A percentile compares a stretch with the other conserved stretches of the same genome.
Evolutionary conservation across 352 stramenopile genomes (phyloP).

Genomic region (Pilasporangium apinafurcum): DNA sequence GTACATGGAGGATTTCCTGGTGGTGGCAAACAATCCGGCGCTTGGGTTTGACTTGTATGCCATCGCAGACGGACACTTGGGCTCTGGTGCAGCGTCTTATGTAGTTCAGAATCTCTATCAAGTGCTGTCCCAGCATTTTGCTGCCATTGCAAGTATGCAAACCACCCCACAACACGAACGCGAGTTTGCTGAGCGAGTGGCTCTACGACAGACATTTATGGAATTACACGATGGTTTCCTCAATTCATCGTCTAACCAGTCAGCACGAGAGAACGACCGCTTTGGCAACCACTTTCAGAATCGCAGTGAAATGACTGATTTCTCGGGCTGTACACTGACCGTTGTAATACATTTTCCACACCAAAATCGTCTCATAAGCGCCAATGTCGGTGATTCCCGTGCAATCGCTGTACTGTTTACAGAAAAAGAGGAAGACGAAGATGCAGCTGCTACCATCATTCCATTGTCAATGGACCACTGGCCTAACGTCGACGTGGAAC

Average conservation of each 20-base stretch:
- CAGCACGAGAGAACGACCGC: neutral
- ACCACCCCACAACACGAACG: slow-evolving; percentile 4
- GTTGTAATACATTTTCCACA: slow-evolving; percentile 62
- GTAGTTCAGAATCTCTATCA: slow-evolving; percentile 37
- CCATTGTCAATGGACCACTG: slow-evolving; percentile 57
- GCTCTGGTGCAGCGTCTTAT: slow-evolving; percentile 85
- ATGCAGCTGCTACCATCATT: slow-evolving; percentile 2
- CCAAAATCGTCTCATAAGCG: slow-evolving; percentile 43
- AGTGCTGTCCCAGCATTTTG: slow-evolving; percentile 24
- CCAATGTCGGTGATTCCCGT: slow-evolving; percentile 85
- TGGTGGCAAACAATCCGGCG: slow-evolving; percentile 23
- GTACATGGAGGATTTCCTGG: slow-evolving; percentile 90
- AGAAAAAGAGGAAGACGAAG: neutral
- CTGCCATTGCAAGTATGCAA: slow-evolving; percentile 8
- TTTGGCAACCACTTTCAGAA: too few relatives aligned
- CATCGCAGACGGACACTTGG: slow-evolving; percentile 94
- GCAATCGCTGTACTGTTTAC: slow-evolving; percentile 49
- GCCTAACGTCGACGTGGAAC: slow-evolving; percentile 41
- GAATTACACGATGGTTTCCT: slow-evolving; percentile 62
- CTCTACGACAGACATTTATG: slow-evolving; percentile 66
- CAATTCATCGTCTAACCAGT: slow-evolving; percentile 11
- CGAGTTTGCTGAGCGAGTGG: slow-evolving; percentile 39
- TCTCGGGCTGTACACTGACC: slow-evolving; percentile 80
- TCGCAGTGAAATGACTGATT: slow-evolving; percentile 27
- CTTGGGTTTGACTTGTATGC: slow-evolving; percentile 86